Conservation (phyloP, 164 flowering plant genomes). For the Paratinospora sagittata region DNA sequence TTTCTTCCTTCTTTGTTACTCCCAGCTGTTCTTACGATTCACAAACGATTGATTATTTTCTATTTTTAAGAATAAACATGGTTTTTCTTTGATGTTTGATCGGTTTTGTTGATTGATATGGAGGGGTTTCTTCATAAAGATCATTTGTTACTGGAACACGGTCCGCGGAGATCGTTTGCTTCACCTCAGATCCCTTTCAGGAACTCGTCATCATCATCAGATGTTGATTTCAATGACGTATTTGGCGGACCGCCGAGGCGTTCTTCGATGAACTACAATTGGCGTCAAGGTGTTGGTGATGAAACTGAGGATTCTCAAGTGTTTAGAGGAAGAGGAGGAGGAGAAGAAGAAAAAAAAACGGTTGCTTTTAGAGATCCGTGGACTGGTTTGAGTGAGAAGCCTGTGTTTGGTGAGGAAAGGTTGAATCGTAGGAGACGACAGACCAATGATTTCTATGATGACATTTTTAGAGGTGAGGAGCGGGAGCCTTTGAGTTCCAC, state of each 20-base stretch:
- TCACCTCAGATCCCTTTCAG: slow-evolving; percentile 17
- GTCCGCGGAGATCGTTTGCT: slow-evolving; percentile 26
- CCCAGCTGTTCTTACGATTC: too few relatives aligned
- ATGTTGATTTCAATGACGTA: slow-evolving; percentile 74
- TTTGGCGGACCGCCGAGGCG: slow-evolving; percentile 95
- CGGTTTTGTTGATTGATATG: slow-evolving; percentile 23
- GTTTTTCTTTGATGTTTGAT: neutral
- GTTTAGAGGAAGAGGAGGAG: slow-evolving; percentile 1
- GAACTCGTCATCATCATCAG: too few relatives aligned
- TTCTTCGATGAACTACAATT: slow-evolving; percentile 41
- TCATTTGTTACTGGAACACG: slow-evolving; percentile 29
- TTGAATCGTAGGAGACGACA: slow-evolving; percentile 30
- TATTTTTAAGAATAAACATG: too few relatives aligned
- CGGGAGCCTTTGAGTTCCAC: slow-evolving; percentile 23
- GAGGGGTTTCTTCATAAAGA: slow-evolving; percentile 42
- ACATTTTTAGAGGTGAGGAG: slow-evolving; percentile 57
- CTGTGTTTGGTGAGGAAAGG: slow-evolving; percentile 69
- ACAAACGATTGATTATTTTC: too few relatives aligned
- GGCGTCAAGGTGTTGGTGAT: slow-evolving; percentile 25
- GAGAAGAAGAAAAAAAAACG: slow-evolving; percentile 19
- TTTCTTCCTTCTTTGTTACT: neutral
- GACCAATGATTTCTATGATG: slow-evolving; percentile 59
- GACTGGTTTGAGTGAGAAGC: slow-evolving; percentile 47
- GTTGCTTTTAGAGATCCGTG: slow-evolving; percentile 16
- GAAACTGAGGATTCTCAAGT: neutral